phyloP scores from a whole-genome alignment of 768 basidiomycete species.

The Cyclocybe aegerita region DNA sequence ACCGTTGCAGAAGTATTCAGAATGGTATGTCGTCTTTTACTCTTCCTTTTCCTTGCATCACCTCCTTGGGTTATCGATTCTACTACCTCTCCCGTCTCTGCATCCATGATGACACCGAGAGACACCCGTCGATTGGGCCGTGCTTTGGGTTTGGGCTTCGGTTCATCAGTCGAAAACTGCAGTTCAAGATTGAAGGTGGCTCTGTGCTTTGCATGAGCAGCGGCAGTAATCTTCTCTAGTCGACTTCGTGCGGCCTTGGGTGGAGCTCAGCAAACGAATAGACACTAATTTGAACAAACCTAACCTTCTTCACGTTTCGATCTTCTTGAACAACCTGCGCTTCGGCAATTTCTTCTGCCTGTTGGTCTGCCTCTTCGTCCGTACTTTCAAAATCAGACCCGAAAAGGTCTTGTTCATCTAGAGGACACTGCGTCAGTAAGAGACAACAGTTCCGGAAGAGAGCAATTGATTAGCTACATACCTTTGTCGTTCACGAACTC shows the following conservation, averaged over 20 bases:
- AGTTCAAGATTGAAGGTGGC: conserved; percentile 66
- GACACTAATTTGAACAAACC: background rate
- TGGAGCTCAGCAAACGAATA: background rate
- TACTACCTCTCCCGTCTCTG: conserved; percentile 60
- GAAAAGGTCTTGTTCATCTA: conserved; percentile 82
- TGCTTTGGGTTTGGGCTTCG: conserved; percentile 26
- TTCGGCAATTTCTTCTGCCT: conserved; percentile 57
- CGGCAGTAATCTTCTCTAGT: conserved; percentile 62
- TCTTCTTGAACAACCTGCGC: conserved; percentile 61
- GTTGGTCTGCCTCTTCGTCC: conserved; percentile 66
- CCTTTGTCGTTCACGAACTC: conserved; percentile 74
- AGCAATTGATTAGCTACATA: conserved; percentile 18
- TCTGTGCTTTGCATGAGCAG: conserved; percentile 64
- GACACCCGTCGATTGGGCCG: conserved; percentile 50
- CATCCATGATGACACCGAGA: conserved; percentile 52
- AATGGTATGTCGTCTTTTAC: conserved; percentile 68
- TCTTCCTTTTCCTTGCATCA: conserved; percentile 47
- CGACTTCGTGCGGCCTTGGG: conserved; percentile 47
- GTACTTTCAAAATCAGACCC: conserved; percentile 87
- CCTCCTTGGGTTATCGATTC: conserved; percentile 22
- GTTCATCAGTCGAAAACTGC: conserved; percentile 19
- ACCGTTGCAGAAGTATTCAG: conserved; percentile 69
- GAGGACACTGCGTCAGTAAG: conserved; percentile 11
- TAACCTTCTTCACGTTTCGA: conserved; percentile 48
- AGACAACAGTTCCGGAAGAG: background rate